A percentile compares a stretch with the other conserved stretches of the same genome.
phyloP scores from a whole-genome alignment of 768 basidiomycete species.

The Kondoa subrosea region DNA sequence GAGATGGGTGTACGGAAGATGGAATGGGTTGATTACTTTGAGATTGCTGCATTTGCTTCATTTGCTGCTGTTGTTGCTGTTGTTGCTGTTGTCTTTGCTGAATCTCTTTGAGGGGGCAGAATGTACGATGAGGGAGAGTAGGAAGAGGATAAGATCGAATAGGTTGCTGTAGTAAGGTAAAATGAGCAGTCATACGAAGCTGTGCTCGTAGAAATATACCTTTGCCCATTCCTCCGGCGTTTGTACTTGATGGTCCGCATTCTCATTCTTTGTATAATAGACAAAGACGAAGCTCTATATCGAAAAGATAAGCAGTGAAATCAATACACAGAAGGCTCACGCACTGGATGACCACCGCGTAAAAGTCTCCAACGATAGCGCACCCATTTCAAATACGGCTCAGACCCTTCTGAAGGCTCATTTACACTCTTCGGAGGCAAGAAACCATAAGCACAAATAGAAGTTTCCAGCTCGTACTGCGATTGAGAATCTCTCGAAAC shows the following conservation, averaged over 20 bases:
- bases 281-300: background rate
- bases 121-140: background rate
- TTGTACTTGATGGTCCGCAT: background rate
- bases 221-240: background rate
- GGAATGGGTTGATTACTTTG: background rate
- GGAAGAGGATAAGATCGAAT: background rate
- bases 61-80: background rate
- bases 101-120: background rate
- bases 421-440: background rate
- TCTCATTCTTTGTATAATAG: background rate
- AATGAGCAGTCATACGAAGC: too few relatives aligned
- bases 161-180: too few relatives aligned
- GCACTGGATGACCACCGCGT: too few relatives aligned
- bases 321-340: background rate
- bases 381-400: background rate
- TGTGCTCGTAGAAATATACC: too few relatives aligned
- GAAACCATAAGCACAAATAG: background rate
- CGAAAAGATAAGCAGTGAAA: background rate
- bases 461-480: background rate
- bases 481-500: background rate
- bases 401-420: background rate
- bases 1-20: too few relatives aligned
- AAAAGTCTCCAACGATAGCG: background rate
- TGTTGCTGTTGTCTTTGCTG: background rate
- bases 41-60: background rate